A percentile compares a stretch with the other conserved stretches of the same genome.
Conservation (phyloP, 2,329 filamentous ascomycete species). For the Clonostachys rosea region DNA sequence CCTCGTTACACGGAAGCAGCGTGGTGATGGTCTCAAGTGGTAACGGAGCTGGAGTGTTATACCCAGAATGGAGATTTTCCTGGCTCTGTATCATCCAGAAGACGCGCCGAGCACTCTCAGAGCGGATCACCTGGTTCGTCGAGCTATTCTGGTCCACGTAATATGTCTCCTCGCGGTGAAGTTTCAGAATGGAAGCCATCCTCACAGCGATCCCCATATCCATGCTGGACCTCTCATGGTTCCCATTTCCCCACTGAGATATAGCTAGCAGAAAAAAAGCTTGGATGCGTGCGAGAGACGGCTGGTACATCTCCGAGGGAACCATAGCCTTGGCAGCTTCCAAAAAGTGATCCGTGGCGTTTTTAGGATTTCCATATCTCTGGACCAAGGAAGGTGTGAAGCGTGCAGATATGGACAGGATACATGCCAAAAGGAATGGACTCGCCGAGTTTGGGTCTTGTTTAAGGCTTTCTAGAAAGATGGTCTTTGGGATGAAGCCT, state of each 20-base stretch:
- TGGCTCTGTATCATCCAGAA: slow-evolving; percentile 31
- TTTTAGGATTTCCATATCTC: slow-evolving; percentile 12
- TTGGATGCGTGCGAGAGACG: slow-evolving; percentile 18
- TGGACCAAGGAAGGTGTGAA: slow-evolving; percentile 18
- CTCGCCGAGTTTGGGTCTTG: slow-evolving; percentile 10
- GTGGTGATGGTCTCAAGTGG: slow-evolving; percentile 25
- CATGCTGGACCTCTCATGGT: slow-evolving; percentile 20
- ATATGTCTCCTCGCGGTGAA: slow-evolving; percentile 30
- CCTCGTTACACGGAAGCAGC: slow-evolving; percentile 26
- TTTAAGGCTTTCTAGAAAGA: slow-evolving; percentile 18
- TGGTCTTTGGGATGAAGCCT: slow-evolving; percentile 21
- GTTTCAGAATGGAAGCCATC: slow-evolving; percentile 24
- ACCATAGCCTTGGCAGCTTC: slow-evolving; percentile 13
- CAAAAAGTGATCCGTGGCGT: slow-evolving; percentile 20
- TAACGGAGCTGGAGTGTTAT: slow-evolving; percentile 22
- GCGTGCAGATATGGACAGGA: slow-evolving; percentile 20
- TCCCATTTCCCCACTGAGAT: slow-evolving; percentile 24
- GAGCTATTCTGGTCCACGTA: slow-evolving; percentile 12
- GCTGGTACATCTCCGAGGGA: slow-evolving; percentile 17
- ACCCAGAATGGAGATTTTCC: slow-evolving; percentile 27
- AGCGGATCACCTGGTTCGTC: slow-evolving; percentile 18
- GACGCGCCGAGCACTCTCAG: slow-evolving; percentile 24
- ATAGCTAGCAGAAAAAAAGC: slow-evolving; percentile 24
- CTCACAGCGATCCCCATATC: slow-evolving; percentile 29
- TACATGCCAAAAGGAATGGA: slow-evolving; percentile 18